Conservation (phyloP, 495 filamentous ascomycete species). For the Penicillium lagena region DNA sequence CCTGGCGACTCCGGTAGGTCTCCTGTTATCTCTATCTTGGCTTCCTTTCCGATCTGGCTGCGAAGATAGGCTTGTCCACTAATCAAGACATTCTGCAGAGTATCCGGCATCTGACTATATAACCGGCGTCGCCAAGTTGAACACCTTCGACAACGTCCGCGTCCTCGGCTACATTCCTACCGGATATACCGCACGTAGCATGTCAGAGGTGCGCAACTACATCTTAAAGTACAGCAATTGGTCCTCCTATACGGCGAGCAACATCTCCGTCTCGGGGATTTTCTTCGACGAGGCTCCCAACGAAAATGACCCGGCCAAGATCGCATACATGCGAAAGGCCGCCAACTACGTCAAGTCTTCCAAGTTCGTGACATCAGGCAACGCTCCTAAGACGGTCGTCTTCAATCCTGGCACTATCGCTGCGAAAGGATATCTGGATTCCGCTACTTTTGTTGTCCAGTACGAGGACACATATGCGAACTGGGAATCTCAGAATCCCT, state of each 20-base stretch:
- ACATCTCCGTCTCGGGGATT: conserved; percentile 35
- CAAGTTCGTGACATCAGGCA: too few relatives aligned
- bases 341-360: conserved; percentile 11
- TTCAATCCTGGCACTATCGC: conserved; percentile 16
- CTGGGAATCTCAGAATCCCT: conserved; percentile 1
- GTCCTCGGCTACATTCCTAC: conserved; percentile 46
- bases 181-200: conserved; percentile 17
- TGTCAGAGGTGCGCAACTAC: conserved; percentile 24
- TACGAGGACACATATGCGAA: conserved; percentile 15
- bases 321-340: conserved; percentile 26
- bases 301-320: conserved; percentile 15
- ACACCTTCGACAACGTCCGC: conserved; percentile 33
- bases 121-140: conserved; percentile 28
- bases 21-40: neutral
- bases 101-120: conserved; percentile 27
- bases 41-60: neutral
- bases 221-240: conserved; percentile 37
- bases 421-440: conserved; percentile 8
- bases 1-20: conserved; percentile 27
- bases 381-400: conserved; percentile 6
- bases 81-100: neutral
- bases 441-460: conserved; percentile 16
- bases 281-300: conserved; percentile 42
- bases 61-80: neutral
- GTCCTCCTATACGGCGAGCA: conserved; percentile 17